These are phyloP conservation scores for Daucus carota DNA, from an alignment of 129 eudicot genomes.

Conservation along the genomic window DH1_v3.0 NC_030386.2:23141501-23142000, in stretches of 20 bases:
- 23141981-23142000: constrained; percentile 84
- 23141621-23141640: constrained; percentile 20
- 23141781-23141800: constrained; percentile 95
- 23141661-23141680: constrained; percentile 57
- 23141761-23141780: constrained; percentile 43
- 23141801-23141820: constrained; percentile 79
- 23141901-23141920: constrained; percentile 74
- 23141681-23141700: constrained; percentile 77
- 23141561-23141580: background rate
- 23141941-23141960: constrained; percentile 61
- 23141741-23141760: constrained; percentile 96
- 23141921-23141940: constrained; percentile 80
- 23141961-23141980: constrained; percentile 65
- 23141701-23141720: constrained; percentile 63
- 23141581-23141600: background rate
- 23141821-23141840: constrained; percentile 83
- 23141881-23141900: constrained; percentile 80
- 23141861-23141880: constrained; percentile 66
- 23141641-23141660: constrained; percentile 47
- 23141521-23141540: no score
- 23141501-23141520: background rate
- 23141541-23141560: background rate
- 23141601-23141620: background rate
- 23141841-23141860: constrained; percentile 79
- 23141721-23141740: constrained; percentile 91